Evolutionary conservation across 2,329 filamentous ascomycete genomes (phyloP), one percentile per base, ranked within the genome.

Genomic region (Fusarium duplospermum): DNA sequence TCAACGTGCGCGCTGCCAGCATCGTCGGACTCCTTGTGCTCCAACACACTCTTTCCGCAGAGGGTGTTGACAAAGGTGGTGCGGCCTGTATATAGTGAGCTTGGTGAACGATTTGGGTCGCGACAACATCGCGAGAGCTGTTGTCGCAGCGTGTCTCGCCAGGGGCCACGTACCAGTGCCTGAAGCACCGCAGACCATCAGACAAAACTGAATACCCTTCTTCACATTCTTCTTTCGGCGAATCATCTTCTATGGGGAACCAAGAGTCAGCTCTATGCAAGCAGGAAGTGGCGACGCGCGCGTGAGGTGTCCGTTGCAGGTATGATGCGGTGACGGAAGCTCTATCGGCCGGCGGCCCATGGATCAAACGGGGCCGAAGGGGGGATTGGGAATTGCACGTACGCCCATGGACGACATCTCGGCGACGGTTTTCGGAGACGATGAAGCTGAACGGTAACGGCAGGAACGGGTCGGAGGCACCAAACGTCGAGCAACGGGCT

Each of bases 161-260:
- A 65, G 73, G 47, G 65, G 68, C 69, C 68, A 87, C 90, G 82
- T 91, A 98, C 95, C 96, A 86, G 96, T 98, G 86, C 96, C 96
- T 80, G 96, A 98, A 83, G 96, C 96, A 88, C 96, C 96, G 84
- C 96, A 98, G 82, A 99, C 96, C 96, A 99, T 99, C 91, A 99
- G 87, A 86, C 95, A 98, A 89, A 99, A 99, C 90, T 99, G 96
- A 83, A 99, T 98, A 83, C 96, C 96, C 91, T 98, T 98, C 93
- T 98, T 98, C 88, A 99, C 96, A 91, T 99, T 98, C 94, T 99
- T 99, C 96, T 99, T 99, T 87, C 94, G 93, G 87, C 96, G 95
- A 84, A 98, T 95, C 93, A 98, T 96, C 86, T 97, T 94, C 92
- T 94, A 85, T 72, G 80, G 59, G 29, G 60, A 66, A 64, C 27